phyloP scores from a whole-genome alignment of 2,329 filamentous ascomycete species.

The Decorospora gaudefroyi region DNA sequence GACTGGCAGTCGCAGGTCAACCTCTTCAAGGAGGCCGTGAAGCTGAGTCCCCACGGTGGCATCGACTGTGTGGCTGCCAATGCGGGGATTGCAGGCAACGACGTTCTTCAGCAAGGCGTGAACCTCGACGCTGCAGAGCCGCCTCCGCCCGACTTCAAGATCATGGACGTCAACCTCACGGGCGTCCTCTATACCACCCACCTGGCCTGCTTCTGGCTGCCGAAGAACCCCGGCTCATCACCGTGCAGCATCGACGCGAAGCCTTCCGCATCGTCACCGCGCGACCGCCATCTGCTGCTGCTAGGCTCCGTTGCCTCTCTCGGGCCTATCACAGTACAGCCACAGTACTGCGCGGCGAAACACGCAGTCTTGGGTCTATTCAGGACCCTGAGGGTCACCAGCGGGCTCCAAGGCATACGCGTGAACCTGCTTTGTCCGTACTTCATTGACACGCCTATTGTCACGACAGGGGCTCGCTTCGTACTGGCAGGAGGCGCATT shows the following conservation, averaged over 20 bases:
- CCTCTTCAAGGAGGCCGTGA: slow-evolving; percentile 64
- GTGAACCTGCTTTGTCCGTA: slow-evolving; percentile 71
- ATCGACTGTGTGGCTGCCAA: slow-evolving; percentile 70
- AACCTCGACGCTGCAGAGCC: slow-evolving; percentile 54
- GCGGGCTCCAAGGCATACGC: slow-evolving; percentile 58
- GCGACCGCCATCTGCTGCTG: slow-evolving; percentile 65
- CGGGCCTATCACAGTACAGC: slow-evolving; percentile 47
- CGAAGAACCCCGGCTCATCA: slow-evolving; percentile 54
- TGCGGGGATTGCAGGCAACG: slow-evolving; percentile 61
- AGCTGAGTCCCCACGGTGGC: slow-evolving; percentile 58
- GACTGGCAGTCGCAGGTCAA: slow-evolving; percentile 66
- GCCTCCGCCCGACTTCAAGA: slow-evolving; percentile 57
- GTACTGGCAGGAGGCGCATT: slow-evolving; percentile 62
- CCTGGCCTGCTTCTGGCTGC: slow-evolving; percentile 65
- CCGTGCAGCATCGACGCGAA: slow-evolving; percentile 39
- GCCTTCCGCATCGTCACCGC: slow-evolving; percentile 30
- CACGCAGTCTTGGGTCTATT: slow-evolving; percentile 70
- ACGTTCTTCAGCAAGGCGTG: slow-evolving; percentile 55
- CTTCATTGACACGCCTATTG: slow-evolving; percentile 67
- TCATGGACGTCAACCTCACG: slow-evolving; percentile 65
- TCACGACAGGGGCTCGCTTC: slow-evolving; percentile 53
- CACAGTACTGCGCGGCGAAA: slow-evolving; percentile 65
- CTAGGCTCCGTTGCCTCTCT: slow-evolving; percentile 65
- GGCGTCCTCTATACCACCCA: slow-evolving; percentile 69
- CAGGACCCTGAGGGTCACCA: slow-evolving; percentile 59